Conservation (phyloP, 2,329 filamentous ascomycete genomes). For the Chaetomium sp. region DNA sequence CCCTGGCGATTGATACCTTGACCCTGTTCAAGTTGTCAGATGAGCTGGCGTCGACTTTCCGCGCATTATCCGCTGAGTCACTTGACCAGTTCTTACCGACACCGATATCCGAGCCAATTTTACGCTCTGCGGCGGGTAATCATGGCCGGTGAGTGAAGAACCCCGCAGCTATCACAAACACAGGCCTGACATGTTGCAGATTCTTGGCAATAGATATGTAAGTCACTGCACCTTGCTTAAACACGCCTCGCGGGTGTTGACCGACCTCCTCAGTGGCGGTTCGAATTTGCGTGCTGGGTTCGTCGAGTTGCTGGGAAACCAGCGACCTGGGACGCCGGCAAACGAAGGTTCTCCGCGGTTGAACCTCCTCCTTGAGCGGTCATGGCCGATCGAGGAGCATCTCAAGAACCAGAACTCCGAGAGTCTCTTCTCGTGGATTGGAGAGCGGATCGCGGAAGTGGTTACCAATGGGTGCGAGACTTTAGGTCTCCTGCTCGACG, state of each 20-base stretch:
- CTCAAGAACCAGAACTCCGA: conserved; percentile 69
- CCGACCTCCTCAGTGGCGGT: conserved; percentile 45
- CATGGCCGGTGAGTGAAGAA: conserved; percentile 39
- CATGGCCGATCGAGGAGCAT: conserved; percentile 68
- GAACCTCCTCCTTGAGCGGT: conserved; percentile 57
- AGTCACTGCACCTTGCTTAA: conserved; percentile 26
- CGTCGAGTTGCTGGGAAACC: conserved; percentile 49
- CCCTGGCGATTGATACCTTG: conserved; percentile 42
- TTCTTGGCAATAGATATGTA: conserved; percentile 62
- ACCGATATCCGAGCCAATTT: conserved; percentile 53
- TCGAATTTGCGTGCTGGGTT: conserved; percentile 65
- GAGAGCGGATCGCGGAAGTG: conserved; percentile 67
- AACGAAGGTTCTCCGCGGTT: conserved; percentile 29
- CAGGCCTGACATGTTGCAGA: conserved; percentile 30
- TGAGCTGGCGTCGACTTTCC: conserved; percentile 43
- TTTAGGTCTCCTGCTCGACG: conserved; percentile 36
- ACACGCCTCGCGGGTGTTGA: no score
- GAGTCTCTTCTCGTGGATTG: conserved; percentile 75
- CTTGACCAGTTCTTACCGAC: conserved; percentile 53
- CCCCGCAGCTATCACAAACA: conserved; percentile 10
- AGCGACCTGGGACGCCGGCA: conserved; percentile 13
- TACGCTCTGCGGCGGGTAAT: conserved; percentile 41
- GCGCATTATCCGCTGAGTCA: conserved; percentile 45
- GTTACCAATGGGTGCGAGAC: conserved; percentile 50
- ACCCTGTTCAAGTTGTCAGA: conserved; percentile 42